A percentile compares a stretch with the other conserved stretches of the same genome.
phyloP scores from a whole-genome alignment of 805 yeast species.

The Monosporozyma siamensis region DNA sequence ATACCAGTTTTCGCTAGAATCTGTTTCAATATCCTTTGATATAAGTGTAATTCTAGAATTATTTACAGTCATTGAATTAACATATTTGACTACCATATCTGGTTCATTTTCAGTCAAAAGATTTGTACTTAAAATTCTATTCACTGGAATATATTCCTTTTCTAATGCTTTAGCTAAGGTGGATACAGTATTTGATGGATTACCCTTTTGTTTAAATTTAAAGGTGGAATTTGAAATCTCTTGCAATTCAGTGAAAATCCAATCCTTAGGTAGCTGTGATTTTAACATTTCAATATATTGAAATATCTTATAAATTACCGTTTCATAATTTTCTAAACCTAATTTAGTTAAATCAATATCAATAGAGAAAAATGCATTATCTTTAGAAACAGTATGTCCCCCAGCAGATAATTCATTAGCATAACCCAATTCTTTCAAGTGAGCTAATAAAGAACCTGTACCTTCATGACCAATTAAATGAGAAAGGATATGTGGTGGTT shows the following conservation, averaged over 20 bases:
- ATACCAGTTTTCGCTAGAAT: slow-evolving; percentile 70
- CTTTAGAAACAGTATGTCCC: slow-evolving; percentile 53
- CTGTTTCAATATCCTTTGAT: slow-evolving; percentile 43
- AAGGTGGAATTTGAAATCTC: slow-evolving; percentile 62
- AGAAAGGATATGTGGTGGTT: slow-evolving; percentile 62
- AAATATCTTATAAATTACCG: slow-evolving; percentile 51
- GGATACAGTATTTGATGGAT: slow-evolving; percentile 67
- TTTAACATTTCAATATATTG: slow-evolving; percentile 62
- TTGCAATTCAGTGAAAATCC: slow-evolving; percentile 72
- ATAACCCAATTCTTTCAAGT: slow-evolving; percentile 65
- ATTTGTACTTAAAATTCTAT: slow-evolving; percentile 47
- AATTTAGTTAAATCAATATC: slow-evolving; percentile 66
- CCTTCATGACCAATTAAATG: slow-evolving; percentile 93
- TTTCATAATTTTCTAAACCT: slow-evolving; percentile 59
- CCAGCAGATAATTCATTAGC: slow-evolving; percentile 76
- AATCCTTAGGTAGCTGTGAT: slow-evolving; percentile 53
- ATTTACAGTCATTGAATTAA: slow-evolving; percentile 40
- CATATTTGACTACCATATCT: slow-evolving; percentile 40
- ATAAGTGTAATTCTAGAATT: slow-evolving; percentile 54
- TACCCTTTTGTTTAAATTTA: slow-evolving; percentile 69
- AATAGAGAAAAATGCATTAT: slow-evolving; percentile 56
- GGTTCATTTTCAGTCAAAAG: slow-evolving; percentile 54
- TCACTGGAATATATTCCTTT: slow-evolving; percentile 51
- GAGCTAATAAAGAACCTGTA: slow-evolving; percentile 68
- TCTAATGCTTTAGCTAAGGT: slow-evolving; percentile 53